Conservation (phyloP, 2,329 filamentous ascomycete species). For the Pseudocercospora musae region DNA sequence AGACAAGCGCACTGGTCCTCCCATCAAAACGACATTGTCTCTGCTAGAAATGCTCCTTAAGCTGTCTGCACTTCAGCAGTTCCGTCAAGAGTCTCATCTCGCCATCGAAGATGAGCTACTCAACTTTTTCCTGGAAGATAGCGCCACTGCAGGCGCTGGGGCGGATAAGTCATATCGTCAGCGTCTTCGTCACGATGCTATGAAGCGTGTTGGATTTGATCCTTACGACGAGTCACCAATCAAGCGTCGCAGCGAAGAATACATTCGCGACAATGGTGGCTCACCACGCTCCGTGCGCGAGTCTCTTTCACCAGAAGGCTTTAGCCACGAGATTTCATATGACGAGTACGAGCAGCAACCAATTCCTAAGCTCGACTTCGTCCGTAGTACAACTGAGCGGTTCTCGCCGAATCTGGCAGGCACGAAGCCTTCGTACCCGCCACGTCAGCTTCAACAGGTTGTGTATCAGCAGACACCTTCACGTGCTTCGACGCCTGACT, state of each 20-base stretch:
- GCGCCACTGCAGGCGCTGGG: conserved; percentile 63
- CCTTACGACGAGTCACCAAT: conserved; percentile 69
- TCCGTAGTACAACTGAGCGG: conserved; percentile 5
- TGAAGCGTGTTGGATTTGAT: conserved; percentile 64
- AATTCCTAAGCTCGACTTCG: conserved; percentile 16
- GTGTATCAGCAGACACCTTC: conserved; percentile 26
- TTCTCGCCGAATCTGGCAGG: background rate
- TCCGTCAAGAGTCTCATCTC: conserved; percentile 85
- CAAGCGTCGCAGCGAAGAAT: conserved; percentile 64
- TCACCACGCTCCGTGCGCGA: conserved; percentile 8
- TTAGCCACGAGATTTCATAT: conserved; percentile 10
- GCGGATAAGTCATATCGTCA: conserved; percentile 60
- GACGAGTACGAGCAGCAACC: conserved; percentile 19
- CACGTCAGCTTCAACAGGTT: background rate
- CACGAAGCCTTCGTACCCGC: conserved; percentile 14
- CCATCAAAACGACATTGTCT: conserved; percentile 67
- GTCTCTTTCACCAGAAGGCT: conserved; percentile 8
- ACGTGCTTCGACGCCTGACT: conserved; percentile 21
- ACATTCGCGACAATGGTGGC: conserved; percentile 35
- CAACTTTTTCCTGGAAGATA: conserved; percentile 78
- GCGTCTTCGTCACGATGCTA: conserved; percentile 57
- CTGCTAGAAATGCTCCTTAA: conserved; percentile 86
- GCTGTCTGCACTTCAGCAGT: conserved; percentile 82
- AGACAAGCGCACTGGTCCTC: conserved; percentile 15
- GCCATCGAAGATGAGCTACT: conserved; percentile 85